Evolutionary conservation across 176 grass and related monocot species (phyloP).

Genomic region (sorghum (Sorghum bicolor)): DNA sequence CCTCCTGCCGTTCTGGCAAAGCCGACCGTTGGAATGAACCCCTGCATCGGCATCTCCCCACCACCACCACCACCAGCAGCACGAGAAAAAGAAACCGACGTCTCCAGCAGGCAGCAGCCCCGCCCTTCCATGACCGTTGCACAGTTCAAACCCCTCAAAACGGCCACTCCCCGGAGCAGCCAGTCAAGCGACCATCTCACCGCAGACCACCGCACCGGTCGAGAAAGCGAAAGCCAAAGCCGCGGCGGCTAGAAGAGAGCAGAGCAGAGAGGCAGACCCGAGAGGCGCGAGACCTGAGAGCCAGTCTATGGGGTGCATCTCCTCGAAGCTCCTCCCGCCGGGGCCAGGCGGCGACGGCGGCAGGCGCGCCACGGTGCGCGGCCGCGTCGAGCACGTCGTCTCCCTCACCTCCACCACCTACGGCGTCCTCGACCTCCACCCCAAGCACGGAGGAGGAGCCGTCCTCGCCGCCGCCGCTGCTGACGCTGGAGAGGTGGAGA

Average conservation of each 20-base stretch:
- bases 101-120: conserved; percentile 20
- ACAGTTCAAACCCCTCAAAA: conserved; percentile 45
- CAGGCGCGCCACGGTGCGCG: conserved; percentile 36
- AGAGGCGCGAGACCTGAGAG: too few relatives aligned
- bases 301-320: conserved; percentile 76
- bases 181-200: neutral
- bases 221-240: conserved; percentile 15
- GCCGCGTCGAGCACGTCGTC: conserved; percentile 68
- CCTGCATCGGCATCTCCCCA: neutral
- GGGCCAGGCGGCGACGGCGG: conserved; percentile 47
- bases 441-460: neutral
- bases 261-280: neutral
- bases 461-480: neutral
- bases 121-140: conserved; percentile 49
- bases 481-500: neutral
- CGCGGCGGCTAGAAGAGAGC: neutral
- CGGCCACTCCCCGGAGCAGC: neutral
- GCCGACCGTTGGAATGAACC: conserved; percentile 48
- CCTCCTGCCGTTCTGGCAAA: neutral
- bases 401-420: conserved; percentile 94
- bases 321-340: conserved; percentile 71
- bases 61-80: neutral
- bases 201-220: neutral
- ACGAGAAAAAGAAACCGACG: conserved; percentile 34
- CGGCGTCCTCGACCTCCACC: conserved; percentile 75